Conservation (phyloP, 2,329 filamentous ascomycete genomes). For the Penicillium digitatum region DNA sequence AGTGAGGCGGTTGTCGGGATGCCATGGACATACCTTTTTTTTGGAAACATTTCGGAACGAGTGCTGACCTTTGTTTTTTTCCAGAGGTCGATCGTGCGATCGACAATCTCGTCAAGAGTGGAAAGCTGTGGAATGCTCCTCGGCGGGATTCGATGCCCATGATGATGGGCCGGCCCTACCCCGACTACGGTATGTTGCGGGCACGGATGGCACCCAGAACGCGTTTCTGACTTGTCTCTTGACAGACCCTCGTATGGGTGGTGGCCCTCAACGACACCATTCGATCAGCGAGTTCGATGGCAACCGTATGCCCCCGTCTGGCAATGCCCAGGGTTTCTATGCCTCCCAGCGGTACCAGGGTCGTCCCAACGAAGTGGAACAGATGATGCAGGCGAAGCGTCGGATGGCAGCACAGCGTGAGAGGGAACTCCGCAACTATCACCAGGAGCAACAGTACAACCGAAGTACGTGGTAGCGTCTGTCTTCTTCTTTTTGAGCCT, state of each 20-base stretch:
- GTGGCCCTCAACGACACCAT: constrained; percentile 69
- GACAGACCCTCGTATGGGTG: constrained; percentile 66
- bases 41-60: neutral
- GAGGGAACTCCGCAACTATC: constrained; percentile 98
- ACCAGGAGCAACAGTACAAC: constrained; percentile 99
- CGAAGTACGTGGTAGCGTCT: constrained; percentile 67
- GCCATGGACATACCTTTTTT: neutral
- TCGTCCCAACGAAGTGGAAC: constrained; percentile 87
- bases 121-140: constrained; percentile 72
- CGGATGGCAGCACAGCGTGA: constrained; percentile 98
- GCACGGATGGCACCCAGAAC: constrained; percentile 19
- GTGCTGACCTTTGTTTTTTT: constrained; percentile 26
- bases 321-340: constrained; percentile 90
- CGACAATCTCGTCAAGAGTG: constrained; percentile 94
- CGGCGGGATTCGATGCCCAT: constrained; percentile 78
- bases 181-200: constrained; percentile 57
- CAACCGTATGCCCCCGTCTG: constrained; percentile 66
- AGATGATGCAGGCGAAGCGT: constrained; percentile 98
- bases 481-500: constrained; percentile 32
- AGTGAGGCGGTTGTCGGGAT: neutral
- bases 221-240: constrained; percentile 25
- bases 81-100: constrained; percentile 92
- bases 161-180: constrained; percentile 56
- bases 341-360: constrained; percentile 86
- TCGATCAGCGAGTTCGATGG: constrained; percentile 80